Percentiles rank a stretch among this genome's conserved stretches.
phyloP scores from a whole-genome alignment of 495 filamentous ascomycete species.

The Aspergillus conjunctus region DNA sequence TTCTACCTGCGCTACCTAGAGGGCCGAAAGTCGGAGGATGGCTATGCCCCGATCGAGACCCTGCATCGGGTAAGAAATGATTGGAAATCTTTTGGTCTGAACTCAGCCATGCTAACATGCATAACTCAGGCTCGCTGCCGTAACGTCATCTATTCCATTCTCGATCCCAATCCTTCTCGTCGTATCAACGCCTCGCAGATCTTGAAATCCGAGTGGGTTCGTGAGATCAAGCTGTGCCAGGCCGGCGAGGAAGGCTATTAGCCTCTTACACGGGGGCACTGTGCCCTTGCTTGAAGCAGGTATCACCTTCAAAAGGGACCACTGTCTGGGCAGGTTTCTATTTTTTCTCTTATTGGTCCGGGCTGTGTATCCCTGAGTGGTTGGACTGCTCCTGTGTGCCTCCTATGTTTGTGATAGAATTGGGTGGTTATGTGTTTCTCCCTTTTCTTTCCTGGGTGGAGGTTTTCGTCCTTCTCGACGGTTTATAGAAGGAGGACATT shows the following conservation, averaged over 20 bases:
- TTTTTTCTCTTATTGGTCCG: constrained; percentile 14
- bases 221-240: constrained; percentile 94
- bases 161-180: constrained; percentile 87
- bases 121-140: constrained; percentile 81
- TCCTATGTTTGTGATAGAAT: constrained; percentile 21
- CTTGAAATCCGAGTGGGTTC: constrained; percentile 96
- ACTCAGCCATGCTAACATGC: constrained; percentile 38
- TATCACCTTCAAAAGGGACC: constrained; percentile 1
- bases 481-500: constrained; percentile 36
- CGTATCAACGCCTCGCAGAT: constrained; percentile 96
- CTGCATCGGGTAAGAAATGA: constrained; percentile 79
- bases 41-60: constrained; percentile 94
- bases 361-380: constrained; percentile 15
- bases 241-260: constrained; percentile 88
- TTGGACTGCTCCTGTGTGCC: constrained; percentile 25
- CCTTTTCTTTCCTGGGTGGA: constrained; percentile 28
- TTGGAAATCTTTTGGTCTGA: constrained; percentile 15
- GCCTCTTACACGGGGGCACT: constrained; percentile 25
- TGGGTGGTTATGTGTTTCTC: constrained; percentile 37
- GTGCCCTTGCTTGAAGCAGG: constrained; percentile 14
- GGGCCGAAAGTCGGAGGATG: constrained; percentile 88
- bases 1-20: constrained; percentile 94
- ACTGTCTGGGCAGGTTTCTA: constrained; percentile 18
- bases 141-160: constrained; percentile 97
- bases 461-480: constrained; percentile 28